Conservation (phyloP, 2,329 filamentous ascomycete species). For the Hyphodiscus sp. region DNA sequence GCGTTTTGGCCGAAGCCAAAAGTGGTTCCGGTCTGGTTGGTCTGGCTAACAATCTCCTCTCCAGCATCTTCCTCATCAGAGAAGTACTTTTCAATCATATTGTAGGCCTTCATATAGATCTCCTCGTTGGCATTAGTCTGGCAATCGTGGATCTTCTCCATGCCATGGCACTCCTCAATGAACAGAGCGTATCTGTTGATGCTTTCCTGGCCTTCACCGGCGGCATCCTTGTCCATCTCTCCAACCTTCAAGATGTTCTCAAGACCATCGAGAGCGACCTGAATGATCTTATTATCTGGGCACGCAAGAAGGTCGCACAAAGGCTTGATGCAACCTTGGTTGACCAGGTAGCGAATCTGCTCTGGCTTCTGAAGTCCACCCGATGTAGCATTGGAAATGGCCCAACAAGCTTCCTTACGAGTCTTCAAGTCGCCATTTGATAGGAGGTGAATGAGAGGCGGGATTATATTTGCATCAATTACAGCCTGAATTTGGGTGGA, state of each 20-base stretch:
- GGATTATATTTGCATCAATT: slow-evolving; percentile 94
- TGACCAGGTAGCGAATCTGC: slow-evolving; percentile 92
- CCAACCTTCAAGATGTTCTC: slow-evolving; percentile 99
- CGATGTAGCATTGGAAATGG: slow-evolving; percentile 96
- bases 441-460: slow-evolving; percentile 89
- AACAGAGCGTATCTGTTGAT: slow-evolving; percentile 97
- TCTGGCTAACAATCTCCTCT: slow-evolving; percentile 68
- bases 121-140: slow-evolving; percentile 99
- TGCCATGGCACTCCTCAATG: slow-evolving; percentile 96
- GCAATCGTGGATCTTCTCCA: slow-evolving; percentile 99
- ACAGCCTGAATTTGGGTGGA: slow-evolving; percentile 96
- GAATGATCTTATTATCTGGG: slow-evolving; percentile 99
- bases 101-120: slow-evolving; percentile 99
- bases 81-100: slow-evolving; percentile 99
- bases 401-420: slow-evolving; percentile 98
- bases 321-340: slow-evolving; percentile 93
- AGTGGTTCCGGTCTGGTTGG: slow-evolving; percentile 55
- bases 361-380: slow-evolving; percentile 98
- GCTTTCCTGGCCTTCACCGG: slow-evolving; percentile 64
- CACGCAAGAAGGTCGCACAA: slow-evolving; percentile 91
- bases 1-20: slow-evolving; percentile 70
- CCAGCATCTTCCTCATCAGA: slow-evolving; percentile 84
- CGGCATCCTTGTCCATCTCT: slow-evolving; percentile 93
- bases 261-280: slow-evolving; percentile 92
- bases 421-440: slow-evolving; percentile 98